Evolutionary conservation across 805 yeast species (phyloP), one percentile per base, ranked within the genome.

Genomic region (Ogataea nonfermentans): DNA sequence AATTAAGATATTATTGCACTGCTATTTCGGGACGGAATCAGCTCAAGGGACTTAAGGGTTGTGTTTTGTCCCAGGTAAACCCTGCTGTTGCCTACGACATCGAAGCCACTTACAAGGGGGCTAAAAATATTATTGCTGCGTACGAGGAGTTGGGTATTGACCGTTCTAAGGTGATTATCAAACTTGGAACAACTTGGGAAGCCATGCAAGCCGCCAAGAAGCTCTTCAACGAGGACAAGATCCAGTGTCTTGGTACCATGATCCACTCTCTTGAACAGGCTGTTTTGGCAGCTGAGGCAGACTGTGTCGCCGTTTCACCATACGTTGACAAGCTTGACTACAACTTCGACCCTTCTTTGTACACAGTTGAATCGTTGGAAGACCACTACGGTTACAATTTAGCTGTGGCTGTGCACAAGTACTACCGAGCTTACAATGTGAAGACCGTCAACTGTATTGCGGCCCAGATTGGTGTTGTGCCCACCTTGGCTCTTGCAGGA

Each of bases 261-360:
- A 55, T 62, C 16, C 66, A 61, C 39, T 53, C 64, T 9, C 43
- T 63, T 20, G 63, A 55, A 24, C 69, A 64, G 42, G 69, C 65
- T 9, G 53, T 64, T 16, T 40, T 61, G 13, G 66, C 68, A 8
- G 66, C 66, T 8, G 67, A 64, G 38, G 66, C 64, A 8, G 59
- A 59, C 11, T 63, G 67, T 42, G 47, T 40, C 11, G 57, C 57
- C n/a, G 59, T 64, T 27, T 57, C 66, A 3, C 62, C 68, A 4
- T 64, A 64, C 38, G 65, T 64, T 23, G 67, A 64, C 43, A 49
- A 51, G 6, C 42, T 60, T 24, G 45, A 47, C 23, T 55, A 47
- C 20, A 55, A 56, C 30, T 28, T 57, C 6, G 63, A 61, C 30
- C 57, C 61, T 14, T 43, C 56, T 7, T 13, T 40, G 7, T 58